Conservation (phyloP, 495 filamentous ascomycete genomes). For the Talaromyces proteolyticus region DNA sequence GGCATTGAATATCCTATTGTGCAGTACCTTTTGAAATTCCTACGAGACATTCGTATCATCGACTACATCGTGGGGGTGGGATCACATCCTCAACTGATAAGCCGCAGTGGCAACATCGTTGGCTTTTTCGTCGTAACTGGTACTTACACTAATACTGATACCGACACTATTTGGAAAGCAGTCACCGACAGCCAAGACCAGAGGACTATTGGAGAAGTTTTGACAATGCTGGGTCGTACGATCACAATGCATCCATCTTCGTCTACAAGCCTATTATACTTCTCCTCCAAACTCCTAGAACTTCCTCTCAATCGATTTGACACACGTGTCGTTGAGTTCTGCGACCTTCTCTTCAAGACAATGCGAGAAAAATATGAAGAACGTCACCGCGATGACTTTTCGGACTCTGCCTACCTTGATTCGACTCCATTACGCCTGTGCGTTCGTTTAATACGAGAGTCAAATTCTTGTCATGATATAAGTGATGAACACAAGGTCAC, state of each 20-base stretch:
- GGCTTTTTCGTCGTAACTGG: slow-evolving; percentile 81
- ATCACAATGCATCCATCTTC: slow-evolving; percentile 46
- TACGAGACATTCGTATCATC: slow-evolving; percentile 60
- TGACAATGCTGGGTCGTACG: slow-evolving; percentile 68
- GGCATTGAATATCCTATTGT: slow-evolving; percentile 45
- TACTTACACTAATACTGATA: slow-evolving; percentile 64
- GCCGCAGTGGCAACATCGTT: slow-evolving; percentile 73
- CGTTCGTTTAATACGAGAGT: slow-evolving; percentile 63
- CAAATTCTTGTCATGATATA: slow-evolving; percentile 33
- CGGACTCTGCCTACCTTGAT: slow-evolving; percentile 21
- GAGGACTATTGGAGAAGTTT: slow-evolving; percentile 70
- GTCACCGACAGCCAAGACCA: slow-evolving; percentile 80
- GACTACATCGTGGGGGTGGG: slow-evolving; percentile 87
- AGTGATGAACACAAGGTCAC: slow-evolving; percentile 31
- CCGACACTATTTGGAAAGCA: slow-evolving; percentile 80
- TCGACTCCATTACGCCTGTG: slow-evolving; percentile 42
- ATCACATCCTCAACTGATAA: slow-evolving; percentile 86
- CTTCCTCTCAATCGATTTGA: slow-evolving; percentile 59
- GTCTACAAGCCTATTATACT: slow-evolving; percentile 51
- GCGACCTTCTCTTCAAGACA: slow-evolving; percentile 29
- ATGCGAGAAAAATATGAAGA: slow-evolving; percentile 27
- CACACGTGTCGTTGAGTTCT: slow-evolving; percentile 45
- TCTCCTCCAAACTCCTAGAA: slow-evolving; percentile 68
- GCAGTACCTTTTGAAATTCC: slow-evolving; percentile 58
- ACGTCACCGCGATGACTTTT: slow-evolving; percentile 10